Evolutionary conservation across 306 rosid genomes (phyloP).

Genomic region (Quercus suber): DNA sequence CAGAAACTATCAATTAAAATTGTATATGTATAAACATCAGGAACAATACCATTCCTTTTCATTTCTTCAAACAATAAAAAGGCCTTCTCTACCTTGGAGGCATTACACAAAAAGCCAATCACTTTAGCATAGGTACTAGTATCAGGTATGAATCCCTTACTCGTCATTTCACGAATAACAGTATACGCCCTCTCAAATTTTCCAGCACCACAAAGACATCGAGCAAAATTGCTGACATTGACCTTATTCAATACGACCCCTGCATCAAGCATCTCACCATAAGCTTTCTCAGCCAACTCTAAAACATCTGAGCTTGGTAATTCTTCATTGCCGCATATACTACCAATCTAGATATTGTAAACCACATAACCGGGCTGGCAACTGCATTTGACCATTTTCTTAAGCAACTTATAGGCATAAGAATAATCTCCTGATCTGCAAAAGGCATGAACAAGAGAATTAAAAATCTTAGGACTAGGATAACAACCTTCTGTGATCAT

Average conservation of each 20-base stretch:
- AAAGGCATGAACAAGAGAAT: conserved; percentile 73
- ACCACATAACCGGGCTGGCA: conserved; percentile 67
- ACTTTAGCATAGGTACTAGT: conserved; percentile 75
- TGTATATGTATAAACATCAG: conserved; percentile 81
- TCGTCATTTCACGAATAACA: conserved; percentile 73
- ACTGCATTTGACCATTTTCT: conserved; percentile 60
- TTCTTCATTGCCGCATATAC: conserved; percentile 54
- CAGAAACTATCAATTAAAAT: conserved; percentile 76
- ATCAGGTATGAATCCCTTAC: conserved; percentile 77
- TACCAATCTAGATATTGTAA: conserved; percentile 74
- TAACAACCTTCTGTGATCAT: conserved; percentile 84
- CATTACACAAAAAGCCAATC: conserved; percentile 69
- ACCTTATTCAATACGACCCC: conserved; percentile 71
- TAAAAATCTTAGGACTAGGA: conserved; percentile 68
- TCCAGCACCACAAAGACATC: conserved; percentile 71
- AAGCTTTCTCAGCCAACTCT: conserved; percentile 74
- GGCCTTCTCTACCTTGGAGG: conserved; percentile 75
- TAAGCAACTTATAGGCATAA: conserved; percentile 71
- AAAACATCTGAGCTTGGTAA: conserved; percentile 45
- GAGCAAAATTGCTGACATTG: conserved; percentile 64
- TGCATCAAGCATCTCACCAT: conserved; percentile 65
- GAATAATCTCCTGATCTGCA: conserved; percentile 62
- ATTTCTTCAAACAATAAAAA: conserved; percentile 68
- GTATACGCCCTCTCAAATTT: conserved; percentile 70
- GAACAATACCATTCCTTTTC: conserved; percentile 67